phyloP scores from a whole-genome alignment of 345 rosid species.

The Euphorbia peplus region DNA sequence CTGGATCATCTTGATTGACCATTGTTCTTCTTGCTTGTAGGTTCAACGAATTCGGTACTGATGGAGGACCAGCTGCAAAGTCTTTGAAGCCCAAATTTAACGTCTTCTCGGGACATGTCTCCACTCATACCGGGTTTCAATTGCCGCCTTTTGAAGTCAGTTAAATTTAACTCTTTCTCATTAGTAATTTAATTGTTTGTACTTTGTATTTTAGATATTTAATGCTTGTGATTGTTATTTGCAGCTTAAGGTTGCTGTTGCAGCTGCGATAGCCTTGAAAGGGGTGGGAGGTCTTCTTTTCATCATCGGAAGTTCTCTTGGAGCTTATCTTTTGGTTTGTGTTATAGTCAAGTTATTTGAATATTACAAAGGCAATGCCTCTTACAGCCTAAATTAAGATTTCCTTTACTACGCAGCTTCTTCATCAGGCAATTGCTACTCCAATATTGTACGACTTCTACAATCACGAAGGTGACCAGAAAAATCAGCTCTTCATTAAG shows the following conservation, averaged over 20 bases:
- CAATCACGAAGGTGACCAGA: slow-evolving; percentile 54
- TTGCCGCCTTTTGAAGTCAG: slow-evolving; percentile 51
- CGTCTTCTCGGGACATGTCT: slow-evolving; percentile 38
- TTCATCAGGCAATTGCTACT: slow-evolving; percentile 48
- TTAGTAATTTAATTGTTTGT: neutral
- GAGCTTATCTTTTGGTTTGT: slow-evolving; percentile 74
- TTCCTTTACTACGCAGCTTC: slow-evolving; percentile 38
- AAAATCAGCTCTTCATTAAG: slow-evolving; percentile 47
- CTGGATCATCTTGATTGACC: neutral
- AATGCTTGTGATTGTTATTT: neutral
- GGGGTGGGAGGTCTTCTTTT: slow-evolving; percentile 68
- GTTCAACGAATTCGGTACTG: slow-evolving; percentile 56
- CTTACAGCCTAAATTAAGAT: neutral
- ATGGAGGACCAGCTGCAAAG: slow-evolving; percentile 65
- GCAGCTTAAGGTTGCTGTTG: slow-evolving; percentile 45
- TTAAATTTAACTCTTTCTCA: neutral
- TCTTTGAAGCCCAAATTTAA: slow-evolving; percentile 42
- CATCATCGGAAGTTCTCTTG: slow-evolving; percentile 58
- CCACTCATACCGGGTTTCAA: slow-evolving; percentile 46
- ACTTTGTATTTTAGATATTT: neutral
- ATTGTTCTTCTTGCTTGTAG: slow-evolving; percentile 26
- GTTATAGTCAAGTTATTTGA: neutral
- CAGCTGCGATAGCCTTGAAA: slow-evolving; percentile 52
- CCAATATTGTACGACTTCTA: slow-evolving; percentile 66
- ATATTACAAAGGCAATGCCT: neutral